Conservation (phyloP, 306 rosid genomes). For the Cicer chorassanicum region DNA sequence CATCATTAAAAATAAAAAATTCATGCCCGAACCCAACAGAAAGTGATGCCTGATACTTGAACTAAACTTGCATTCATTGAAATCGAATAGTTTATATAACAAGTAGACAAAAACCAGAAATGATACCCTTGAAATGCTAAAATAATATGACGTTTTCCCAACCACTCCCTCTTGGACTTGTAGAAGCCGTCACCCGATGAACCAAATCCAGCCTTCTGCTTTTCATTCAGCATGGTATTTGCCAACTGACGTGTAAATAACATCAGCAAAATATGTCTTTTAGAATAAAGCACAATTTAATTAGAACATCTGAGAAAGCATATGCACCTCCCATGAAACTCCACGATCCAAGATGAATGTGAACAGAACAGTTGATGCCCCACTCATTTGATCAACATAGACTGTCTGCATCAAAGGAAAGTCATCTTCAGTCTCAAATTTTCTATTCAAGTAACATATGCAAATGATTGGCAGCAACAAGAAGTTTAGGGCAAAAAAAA, state of each 20-base stretch:
- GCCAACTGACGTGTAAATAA: constrained; percentile 62
- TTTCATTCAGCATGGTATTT: constrained; percentile 76
- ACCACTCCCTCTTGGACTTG: constrained; percentile 95
- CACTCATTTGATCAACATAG: constrained; percentile 80
- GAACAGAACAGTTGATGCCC: constrained; percentile 83
- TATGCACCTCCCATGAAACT: constrained; percentile 80
- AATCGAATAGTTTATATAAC: background rate
- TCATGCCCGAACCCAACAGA: background rate
- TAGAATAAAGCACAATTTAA: constrained; percentile 13
- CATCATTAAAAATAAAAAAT: background rate
- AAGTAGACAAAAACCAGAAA: background rate
- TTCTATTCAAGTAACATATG: constrained; percentile 29
- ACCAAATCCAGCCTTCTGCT: constrained; percentile 78
- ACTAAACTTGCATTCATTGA: background rate
- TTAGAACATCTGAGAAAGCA: constrained; percentile 34
- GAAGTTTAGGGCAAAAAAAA: constrained; percentile 20
- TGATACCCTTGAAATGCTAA: constrained; percentile 86
- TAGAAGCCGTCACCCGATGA: constrained; percentile 86
- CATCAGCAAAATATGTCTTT: constrained; percentile 35
- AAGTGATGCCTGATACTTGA: background rate
- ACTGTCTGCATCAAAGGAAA: constrained; percentile 62
- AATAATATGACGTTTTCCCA: constrained; percentile 83
- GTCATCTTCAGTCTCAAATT: background rate
- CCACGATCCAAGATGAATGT: constrained; percentile 92
- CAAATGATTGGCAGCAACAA: constrained; percentile 23